Base-by-base conservation (phyloP, 1,284 basidiomycete genomes). In the Puccinia triticina region DNA sequence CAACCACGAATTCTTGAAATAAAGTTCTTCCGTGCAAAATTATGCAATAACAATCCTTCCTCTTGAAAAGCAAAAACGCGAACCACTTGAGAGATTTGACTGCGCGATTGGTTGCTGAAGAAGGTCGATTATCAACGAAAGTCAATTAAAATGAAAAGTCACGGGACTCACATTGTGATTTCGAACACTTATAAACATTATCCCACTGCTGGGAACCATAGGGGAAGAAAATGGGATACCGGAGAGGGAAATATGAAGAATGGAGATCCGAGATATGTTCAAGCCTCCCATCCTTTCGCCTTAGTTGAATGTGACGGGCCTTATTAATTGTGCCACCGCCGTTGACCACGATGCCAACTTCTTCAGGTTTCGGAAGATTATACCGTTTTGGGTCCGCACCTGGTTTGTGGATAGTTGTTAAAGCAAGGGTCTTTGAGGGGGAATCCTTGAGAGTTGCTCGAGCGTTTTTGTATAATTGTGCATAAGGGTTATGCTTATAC, bases 201-300 rank as follows among this genome's bases (percentile, higher is more conserved):
- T 78, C 37, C 77, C 77, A 78, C 21, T 69, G 61, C 64, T 67
- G 77, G n/a, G 34, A 37, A 0, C 77, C 59, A 34, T 43, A 78
- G 2, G 77, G 77, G 16, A 78, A 78, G 14, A 78, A 37, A 0
- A 78, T 11, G 14, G 77, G 77, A 32, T 67, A 78, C 0, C 64
- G n/a, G n/a, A n/a, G n/a, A n/a, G n/a, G n/a, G n/a, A n/a, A n/a
- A n/a, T n/a, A n/a, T n/a, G n/a, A n/a, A n/a, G 0, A 78, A 37
- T 11, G 77, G 29, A 21, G 55, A 34, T 78, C 77, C 11, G n/a
- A 26, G 21, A 78, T 78, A 2, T n/a, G 40, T 5, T 78, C 29
- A 23, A 78, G 34, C 12, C 23, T 21, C 2, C 32, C 21, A 14
- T 69, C 64, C 1, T 0, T 12, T 5, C 21, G n/a, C 12, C 53